Percentiles rank a stretch among this genome's conserved stretches.
Conservation (phyloP, 345 rosid species). For the Salix brachista region DNA sequence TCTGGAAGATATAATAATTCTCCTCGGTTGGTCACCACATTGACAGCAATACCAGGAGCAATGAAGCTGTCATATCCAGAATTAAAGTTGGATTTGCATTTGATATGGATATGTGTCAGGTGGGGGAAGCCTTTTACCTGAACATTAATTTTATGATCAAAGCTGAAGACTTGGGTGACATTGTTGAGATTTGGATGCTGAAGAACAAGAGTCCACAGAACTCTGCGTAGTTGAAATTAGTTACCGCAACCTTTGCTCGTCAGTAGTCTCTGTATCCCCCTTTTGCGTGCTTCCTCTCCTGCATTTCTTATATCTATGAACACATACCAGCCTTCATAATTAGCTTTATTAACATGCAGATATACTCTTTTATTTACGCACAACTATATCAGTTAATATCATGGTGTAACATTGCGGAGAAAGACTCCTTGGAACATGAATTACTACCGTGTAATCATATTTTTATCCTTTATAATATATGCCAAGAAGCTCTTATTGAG, state of each 20-base stretch:
- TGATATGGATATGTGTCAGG: conserved; percentile 34
- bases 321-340: too few relatives aligned
- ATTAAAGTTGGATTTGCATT: conserved; percentile 14
- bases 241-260: conserved; percentile 57
- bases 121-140: background rate
- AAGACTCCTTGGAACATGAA: too few relatives aligned
- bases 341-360: too few relatives aligned
- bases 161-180: conserved; percentile 56
- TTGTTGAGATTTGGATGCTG: conserved; percentile 62
- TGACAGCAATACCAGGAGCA: conserved; percentile 20
- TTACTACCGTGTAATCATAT: too few relatives aligned
- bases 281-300: conserved; percentile 42
- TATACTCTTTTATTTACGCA: too few relatives aligned
- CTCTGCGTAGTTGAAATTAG: conserved; percentile 55
- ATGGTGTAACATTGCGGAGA: too few relatives aligned
- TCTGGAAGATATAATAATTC: conserved; percentile 1
- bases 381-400: too few relatives aligned
- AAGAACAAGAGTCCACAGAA: conserved; percentile 49
- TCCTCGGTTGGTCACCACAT: conserved; percentile 16
- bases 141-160: conserved; percentile 22
- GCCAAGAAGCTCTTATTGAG: too few relatives aligned
- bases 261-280: conserved; percentile 50
- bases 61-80: conserved; percentile 23
- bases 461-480: too few relatives aligned
- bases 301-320: conserved; percentile 6